Percentiles rank a stretch among this genome's conserved stretches.
Evolutionary conservation across 2,329 filamentous ascomycete species (phyloP).

Genomic region (Ascosphaera acerosa): DNA sequence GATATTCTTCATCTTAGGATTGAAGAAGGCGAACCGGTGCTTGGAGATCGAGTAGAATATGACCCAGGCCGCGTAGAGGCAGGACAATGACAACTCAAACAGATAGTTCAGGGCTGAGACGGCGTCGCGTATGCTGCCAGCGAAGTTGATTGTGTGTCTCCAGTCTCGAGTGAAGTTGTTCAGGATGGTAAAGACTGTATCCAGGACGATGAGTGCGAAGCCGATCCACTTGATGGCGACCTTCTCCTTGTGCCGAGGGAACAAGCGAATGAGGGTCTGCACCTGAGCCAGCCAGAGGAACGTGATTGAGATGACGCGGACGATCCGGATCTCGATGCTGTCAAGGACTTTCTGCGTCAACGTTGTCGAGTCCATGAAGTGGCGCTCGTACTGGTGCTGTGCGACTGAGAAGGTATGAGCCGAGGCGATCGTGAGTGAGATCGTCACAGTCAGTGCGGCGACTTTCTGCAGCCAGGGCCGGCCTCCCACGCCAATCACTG

Average conservation of each 20-base stretch:
- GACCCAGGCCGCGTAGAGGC: conserved; percentile 82
- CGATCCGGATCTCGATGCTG: conserved; percentile 65
- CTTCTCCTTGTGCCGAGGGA: conserved; percentile 90
- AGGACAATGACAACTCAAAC: conserved; percentile 63
- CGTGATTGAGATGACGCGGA: conserved; percentile 79
- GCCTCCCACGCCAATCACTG: conserved; percentile 64
- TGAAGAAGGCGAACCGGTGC: conserved; percentile 72
- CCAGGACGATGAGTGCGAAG: conserved; percentile 73
- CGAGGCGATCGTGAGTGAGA: conserved; percentile 83
- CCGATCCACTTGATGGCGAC: conserved; percentile 98
- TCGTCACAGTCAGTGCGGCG: conserved; percentile 36
- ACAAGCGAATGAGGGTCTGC: conserved; percentile 83
- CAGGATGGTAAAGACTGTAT: conserved; percentile 72
- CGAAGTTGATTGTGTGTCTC: conserved; percentile 22
- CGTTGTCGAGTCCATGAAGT: conserved; percentile 51
- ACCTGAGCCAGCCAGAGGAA: conserved; percentile 96
- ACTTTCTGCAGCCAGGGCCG: conserved; percentile 78
- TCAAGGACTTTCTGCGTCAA: conserved; percentile 60
- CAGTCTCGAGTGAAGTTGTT: conserved; percentile 48
- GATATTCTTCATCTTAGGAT: conserved; percentile 75
- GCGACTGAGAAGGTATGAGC: conserved; percentile 75
- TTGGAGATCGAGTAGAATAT: conserved; percentile 86
- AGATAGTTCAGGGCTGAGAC: conserved; percentile 79
- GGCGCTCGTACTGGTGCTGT: conserved; percentile 51
- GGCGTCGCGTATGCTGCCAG: conserved; percentile 60